Evolutionary conservation across 148 eudicot genomes (phyloP).

Genomic region (Gaultheria prostrata): DNA sequence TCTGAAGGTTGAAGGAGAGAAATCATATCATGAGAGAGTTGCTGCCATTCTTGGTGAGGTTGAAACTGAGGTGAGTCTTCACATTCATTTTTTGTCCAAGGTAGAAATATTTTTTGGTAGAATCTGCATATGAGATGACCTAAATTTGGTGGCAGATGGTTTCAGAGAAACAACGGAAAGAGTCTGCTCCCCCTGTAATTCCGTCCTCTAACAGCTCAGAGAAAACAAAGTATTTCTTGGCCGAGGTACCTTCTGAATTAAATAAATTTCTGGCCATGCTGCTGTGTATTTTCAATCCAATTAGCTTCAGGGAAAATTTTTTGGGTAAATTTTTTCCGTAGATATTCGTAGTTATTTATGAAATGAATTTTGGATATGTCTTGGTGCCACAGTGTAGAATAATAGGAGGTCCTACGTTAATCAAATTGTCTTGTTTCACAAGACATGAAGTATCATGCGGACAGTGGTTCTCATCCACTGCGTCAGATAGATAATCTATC

Average conservation of each 20-base stretch:
- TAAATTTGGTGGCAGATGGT: slow-evolving; percentile 53
- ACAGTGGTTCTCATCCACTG: too few species aligned
- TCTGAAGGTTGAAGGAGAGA: slow-evolving; percentile 54
- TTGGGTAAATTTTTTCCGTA: not conserved
- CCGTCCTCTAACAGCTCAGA: slow-evolving; percentile 48
- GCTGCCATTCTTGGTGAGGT: slow-evolving; percentile 54
- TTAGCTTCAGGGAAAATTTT: not conserved
- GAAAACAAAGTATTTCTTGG: slow-evolving; percentile 77
- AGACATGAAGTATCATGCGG: not conserved
- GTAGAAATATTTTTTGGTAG: not conserved
- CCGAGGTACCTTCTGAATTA: slow-evolving; percentile 60
- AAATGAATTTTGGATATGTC: not conserved
- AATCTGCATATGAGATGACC: slow-evolving; percentile 2
- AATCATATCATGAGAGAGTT: slow-evolving; percentile 50
- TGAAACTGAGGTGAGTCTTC: slow-evolving; percentile 50
- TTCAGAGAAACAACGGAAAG: slow-evolving; percentile 87
- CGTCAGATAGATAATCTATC: too few species aligned
- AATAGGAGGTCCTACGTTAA: not conserved
- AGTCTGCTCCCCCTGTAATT: slow-evolving; percentile 73
- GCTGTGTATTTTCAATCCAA: not conserved
- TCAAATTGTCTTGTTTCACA: not conserved
- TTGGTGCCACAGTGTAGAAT: not conserved
- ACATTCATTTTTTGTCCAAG: not conserved
- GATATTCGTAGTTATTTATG: not conserved
- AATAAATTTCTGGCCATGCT: not conserved